phyloP scores from a whole-genome alignment of 202 grass and related monocot genomes.

The Setaria italica region DNA sequence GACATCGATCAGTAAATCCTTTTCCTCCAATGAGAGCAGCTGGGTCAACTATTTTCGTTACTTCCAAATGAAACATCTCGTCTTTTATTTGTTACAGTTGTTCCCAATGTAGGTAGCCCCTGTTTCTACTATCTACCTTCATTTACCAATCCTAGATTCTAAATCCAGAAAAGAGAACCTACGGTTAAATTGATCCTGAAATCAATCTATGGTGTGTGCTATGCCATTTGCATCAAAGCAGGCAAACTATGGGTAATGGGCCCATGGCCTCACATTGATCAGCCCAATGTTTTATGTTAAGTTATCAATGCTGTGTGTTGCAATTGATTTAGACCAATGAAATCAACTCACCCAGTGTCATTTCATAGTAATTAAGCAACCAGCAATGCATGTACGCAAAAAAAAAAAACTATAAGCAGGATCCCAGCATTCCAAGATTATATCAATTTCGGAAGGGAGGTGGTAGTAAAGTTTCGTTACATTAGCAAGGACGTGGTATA shows the following conservation, averaged over 20 bases:
- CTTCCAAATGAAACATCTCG: neutral
- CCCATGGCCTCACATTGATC: neutral
- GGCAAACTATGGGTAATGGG: neutral
- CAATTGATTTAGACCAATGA: neutral
- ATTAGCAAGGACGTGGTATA: neutral
- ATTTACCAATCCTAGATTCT: neutral
- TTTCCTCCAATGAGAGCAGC: neutral
- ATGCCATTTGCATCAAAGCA: neutral
- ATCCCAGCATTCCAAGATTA: neutral
- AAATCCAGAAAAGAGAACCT: neutral
- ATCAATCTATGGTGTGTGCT: neutral
- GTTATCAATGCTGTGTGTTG: neutral
- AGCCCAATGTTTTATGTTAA: neutral
- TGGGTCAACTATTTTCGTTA: neutral
- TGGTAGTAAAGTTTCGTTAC: neutral
- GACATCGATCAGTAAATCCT: neutral
- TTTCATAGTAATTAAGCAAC: neutral
- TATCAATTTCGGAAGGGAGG: neutral
- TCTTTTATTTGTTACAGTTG: neutral
- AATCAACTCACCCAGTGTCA: neutral
- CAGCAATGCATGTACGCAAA: neutral
- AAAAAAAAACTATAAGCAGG: neutral
- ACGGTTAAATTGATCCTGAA: neutral
- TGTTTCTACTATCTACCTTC: neutral
- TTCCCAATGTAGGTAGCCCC: neutral